These are phyloP conservation scores for Mycena indigotica DNA, from an alignment of 768 basidiomycete genomes.

Conservation along the genomic window DNA sequence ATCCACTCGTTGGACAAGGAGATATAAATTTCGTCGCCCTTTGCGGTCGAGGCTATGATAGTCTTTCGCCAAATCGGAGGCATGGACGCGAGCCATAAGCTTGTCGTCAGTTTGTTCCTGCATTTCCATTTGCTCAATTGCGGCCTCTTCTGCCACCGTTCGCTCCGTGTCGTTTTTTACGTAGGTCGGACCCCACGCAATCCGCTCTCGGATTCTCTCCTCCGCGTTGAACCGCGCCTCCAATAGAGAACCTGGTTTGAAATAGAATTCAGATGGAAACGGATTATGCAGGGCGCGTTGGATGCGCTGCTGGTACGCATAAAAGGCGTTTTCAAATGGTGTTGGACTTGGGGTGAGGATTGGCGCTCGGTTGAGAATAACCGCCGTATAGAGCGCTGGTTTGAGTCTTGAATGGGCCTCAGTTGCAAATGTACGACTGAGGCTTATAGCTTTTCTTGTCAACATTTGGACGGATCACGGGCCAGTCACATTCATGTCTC, in stretches of 20 bases:
- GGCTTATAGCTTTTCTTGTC: neutral
- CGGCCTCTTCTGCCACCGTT: slow-evolving; percentile 56
- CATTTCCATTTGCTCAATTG: slow-evolving; percentile 56
- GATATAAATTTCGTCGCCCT: slow-evolving; percentile 85
- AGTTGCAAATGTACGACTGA: slow-evolving; percentile 18
- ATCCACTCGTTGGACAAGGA: slow-evolving; percentile 63
- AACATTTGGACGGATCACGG: slow-evolving; percentile 7
- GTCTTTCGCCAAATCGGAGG: slow-evolving; percentile 63
- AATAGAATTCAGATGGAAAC: slow-evolving; percentile 88
- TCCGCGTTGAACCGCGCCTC: slow-evolving; percentile 80
- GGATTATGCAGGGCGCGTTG: slow-evolving; percentile 86
- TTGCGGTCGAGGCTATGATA: slow-evolving; percentile 77
- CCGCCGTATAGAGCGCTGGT: slow-evolving; percentile 56
- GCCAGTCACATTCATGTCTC: slow-evolving; percentile 55
- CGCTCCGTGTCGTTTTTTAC: slow-evolving; percentile 48
- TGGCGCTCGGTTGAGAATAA: slow-evolving; percentile 79
- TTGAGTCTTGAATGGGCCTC: slow-evolving; percentile 27
- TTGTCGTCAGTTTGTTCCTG: slow-evolving; percentile 66
- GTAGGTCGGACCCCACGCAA: slow-evolving; percentile 72
- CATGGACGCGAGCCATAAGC: slow-evolving; percentile 60
- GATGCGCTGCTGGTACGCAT: slow-evolving; percentile 81
- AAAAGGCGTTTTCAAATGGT: slow-evolving; percentile 77
- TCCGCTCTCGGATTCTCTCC: slow-evolving; percentile 69
- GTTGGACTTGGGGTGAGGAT: slow-evolving; percentile 72
- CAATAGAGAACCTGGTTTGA: slow-evolving; percentile 86